These are phyloP conservation scores for Cystobasidium tubakii DNA, from an alignment of 768 basidiomycete genomes.

Conservation along the genomic window DNA sequence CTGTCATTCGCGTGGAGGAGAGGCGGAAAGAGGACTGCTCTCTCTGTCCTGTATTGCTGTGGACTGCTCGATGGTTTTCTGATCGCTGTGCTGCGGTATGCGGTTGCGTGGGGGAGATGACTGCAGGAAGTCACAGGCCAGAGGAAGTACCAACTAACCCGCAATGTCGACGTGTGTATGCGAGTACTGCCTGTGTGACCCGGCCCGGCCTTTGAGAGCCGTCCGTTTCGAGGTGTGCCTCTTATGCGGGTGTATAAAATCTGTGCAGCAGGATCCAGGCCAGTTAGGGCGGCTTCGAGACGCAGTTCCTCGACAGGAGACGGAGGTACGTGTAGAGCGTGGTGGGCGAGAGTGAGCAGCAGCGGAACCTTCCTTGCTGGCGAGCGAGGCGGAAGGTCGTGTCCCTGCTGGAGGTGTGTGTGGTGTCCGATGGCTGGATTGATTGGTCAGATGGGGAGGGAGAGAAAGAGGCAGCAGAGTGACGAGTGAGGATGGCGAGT, in stretches of 20 bases:
- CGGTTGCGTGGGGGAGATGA: background rate
- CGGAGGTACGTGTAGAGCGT: conserved; percentile 15
- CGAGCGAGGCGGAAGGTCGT: background rate
- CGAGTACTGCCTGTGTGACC: no score
- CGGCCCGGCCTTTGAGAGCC: background rate
- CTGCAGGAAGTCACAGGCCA: background rate
- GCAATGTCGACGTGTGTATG: no score
- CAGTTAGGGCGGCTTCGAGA: conserved; percentile 22
- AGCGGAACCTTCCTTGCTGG: no score
- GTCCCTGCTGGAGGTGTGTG: background rate
- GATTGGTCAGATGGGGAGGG: background rate
- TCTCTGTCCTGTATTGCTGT: background rate
- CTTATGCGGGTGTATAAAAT: background rate
- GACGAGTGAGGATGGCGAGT: no score
- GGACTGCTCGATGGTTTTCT: background rate
- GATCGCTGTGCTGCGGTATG: background rate
- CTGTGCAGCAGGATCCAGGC: background rate
- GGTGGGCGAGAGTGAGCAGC: conserved; percentile 9
- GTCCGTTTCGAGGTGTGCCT: background rate
- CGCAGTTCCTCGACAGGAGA: conserved; percentile 11
- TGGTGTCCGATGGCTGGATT: background rate
- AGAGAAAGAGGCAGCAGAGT: background rate
- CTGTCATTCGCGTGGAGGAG: conserved; percentile 26
- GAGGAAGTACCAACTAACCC: no score
- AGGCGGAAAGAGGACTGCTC: background rate